phyloP scores from a whole-genome alignment of 495 filamentous ascomycete species.

The Zalerion maritima region DNA sequence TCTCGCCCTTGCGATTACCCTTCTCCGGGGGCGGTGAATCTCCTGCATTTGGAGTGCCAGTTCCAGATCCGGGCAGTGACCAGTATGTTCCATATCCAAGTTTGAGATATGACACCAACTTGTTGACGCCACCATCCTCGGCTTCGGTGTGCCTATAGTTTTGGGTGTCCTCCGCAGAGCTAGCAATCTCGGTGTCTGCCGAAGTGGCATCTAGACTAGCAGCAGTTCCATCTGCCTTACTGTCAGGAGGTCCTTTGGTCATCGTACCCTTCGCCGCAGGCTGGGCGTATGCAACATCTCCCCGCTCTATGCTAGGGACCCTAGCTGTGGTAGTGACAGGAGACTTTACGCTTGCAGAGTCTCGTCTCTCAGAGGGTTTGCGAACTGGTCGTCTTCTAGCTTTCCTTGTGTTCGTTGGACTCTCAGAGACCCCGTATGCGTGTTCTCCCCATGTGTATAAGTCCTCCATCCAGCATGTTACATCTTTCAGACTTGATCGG shows the following conservation, averaged over 20 bases:
- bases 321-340: too few relatives aligned
- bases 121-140: conserved; percentile 22
- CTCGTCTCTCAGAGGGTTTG: conserved; percentile 9
- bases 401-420: conserved; percentile 42
- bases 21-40: conserved; percentile 2
- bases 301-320: too few relatives aligned
- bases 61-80: conserved; percentile 22
- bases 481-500: conserved; percentile 43
- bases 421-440: conserved; percentile 69
- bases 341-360: conserved; percentile 6
- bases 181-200: too few relatives aligned
- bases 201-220: too few relatives aligned
- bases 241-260: too few relatives aligned
- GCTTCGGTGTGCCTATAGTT: background rate
- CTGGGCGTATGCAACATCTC: too few relatives aligned
- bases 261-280: too few relatives aligned
- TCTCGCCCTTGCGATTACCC: too few relatives aligned
- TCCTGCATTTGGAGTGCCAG: conserved; percentile 5
- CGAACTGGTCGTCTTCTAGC: conserved; percentile 12
- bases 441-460: conserved; percentile 62
- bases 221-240: too few relatives aligned
- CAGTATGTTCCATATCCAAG: conserved; percentile 43
- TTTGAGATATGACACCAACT: conserved; percentile 35
- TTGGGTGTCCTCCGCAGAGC: conserved; percentile 5
- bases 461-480: conserved; percentile 74